Evolutionary conservation across 163 green algal species (phyloP).

Genomic region (Trebouxia gelatinosa): DNA sequence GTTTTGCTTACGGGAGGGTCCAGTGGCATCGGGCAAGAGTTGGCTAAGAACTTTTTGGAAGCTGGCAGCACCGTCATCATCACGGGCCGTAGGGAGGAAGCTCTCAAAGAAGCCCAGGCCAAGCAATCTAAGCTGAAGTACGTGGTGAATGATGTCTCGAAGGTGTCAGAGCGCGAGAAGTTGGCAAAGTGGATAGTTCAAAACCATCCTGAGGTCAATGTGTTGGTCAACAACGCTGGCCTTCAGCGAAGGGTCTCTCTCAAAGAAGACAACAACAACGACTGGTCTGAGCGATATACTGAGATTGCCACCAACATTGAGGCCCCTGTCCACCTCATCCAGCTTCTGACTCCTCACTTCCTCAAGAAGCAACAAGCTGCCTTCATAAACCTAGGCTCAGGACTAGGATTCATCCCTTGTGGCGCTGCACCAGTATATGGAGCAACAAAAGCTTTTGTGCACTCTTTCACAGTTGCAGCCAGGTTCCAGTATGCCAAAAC

Average conservation of each 20-base stretch:
- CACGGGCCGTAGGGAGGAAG: constrained; percentile 4
- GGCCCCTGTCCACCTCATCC: constrained; percentile 20
- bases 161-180: background rate
- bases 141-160: background rate
- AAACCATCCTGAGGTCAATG: constrained; percentile 17
- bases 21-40: constrained; percentile 5
- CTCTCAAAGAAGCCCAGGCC: constrained; percentile 1
- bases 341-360: constrained; percentile 28
- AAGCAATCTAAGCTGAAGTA: constrained; percentile 8
- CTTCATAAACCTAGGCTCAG: constrained; percentile 19
- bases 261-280: constrained; percentile 3
- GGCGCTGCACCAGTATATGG: constrained; percentile 18
- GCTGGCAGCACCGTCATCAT: constrained; percentile 31
- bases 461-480: constrained; percentile 12
- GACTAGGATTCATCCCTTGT: constrained; percentile 10
- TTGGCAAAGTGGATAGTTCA: background rate
- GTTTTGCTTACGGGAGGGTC: constrained; percentile 8
- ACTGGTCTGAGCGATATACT: background rate
- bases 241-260: background rate
- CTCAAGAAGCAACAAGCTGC: constrained; percentile 7
- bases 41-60: background rate
- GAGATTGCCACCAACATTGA: constrained; percentile 19
- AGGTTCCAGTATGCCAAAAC: constrained; percentile 14
- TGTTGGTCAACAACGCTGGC: constrained; percentile 21
- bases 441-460: constrained; percentile 22